These are phyloP conservation scores for Xylogone sp. DNA, from an alignment of 2,329 filamentous ascomycete species.

Conservation along the genomic window DNA sequence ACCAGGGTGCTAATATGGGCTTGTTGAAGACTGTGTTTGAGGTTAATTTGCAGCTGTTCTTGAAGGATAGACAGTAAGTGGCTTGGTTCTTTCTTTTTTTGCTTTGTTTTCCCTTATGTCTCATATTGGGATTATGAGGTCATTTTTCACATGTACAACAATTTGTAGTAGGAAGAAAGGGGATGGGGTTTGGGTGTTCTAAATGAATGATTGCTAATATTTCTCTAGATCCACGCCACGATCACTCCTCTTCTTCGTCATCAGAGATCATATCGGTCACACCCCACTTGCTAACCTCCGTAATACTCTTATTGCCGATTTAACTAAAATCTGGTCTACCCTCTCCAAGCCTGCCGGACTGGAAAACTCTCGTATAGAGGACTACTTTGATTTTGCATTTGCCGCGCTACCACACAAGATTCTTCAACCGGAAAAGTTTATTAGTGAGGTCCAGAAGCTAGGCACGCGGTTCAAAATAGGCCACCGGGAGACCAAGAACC, in stretches of 20 bases:
- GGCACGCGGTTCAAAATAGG: conserved; percentile 80
- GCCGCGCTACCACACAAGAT: conserved; percentile 95
- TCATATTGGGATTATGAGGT: no score
- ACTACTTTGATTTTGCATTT: conserved; percentile 99
- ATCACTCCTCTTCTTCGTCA: conserved; percentile 96
- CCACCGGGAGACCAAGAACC: conserved; percentile 63
- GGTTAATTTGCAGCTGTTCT: conserved; percentile 93
- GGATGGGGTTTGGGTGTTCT: no score
- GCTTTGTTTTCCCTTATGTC: no score
- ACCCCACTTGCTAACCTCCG: conserved; percentile 89
- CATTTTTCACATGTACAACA: no score
- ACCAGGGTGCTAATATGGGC: conserved; percentile 98
- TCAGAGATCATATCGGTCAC: conserved; percentile 90
- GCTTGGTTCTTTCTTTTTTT: not conserved
- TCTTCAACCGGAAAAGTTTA: conserved; percentile 88
- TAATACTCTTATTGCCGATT: conserved; percentile 84
- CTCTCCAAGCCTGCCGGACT: conserved; percentile 88
- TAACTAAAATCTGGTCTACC: conserved; percentile 87
- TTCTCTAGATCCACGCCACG: conserved; percentile 69
- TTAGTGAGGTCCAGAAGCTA: conserved; percentile 73
- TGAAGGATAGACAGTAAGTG: conserved; percentile 87
- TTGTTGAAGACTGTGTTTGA: conserved; percentile 98
- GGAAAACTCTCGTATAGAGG: conserved; percentile 84
- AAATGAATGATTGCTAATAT: conserved; percentile 26
- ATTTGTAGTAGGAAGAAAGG: no score